A percentile compares a stretch with the other conserved stretches of the same genome.
phyloP scores from a whole-genome alignment of 139 green algal genomes.

The Astrephomene gubernaculifera region DNA sequence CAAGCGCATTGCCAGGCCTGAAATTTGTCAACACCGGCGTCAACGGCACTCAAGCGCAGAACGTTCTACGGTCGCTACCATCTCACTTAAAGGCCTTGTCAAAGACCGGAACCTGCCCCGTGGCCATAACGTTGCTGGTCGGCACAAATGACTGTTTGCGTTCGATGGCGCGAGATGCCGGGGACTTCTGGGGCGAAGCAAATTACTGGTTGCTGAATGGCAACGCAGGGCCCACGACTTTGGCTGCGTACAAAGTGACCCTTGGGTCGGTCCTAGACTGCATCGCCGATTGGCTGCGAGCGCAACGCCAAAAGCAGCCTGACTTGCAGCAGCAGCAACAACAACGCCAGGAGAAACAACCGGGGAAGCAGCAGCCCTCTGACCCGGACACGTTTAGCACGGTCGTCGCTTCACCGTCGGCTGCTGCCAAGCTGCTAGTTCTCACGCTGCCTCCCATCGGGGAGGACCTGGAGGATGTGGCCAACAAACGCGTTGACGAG shows the following conservation, averaged over 20 bases:
- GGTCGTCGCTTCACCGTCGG: too few relatives aligned
- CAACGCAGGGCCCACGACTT: not conserved
- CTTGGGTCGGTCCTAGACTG: not conserved
- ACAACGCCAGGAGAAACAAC: not conserved
- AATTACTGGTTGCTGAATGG: conserved; percentile 8
- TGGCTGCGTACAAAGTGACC: not conserved
- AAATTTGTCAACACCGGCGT: not conserved
- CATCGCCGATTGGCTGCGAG: not conserved
- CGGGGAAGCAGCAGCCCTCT: too few relatives aligned
- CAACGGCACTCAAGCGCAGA: not conserved
- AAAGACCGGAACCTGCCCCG: too few relatives aligned
- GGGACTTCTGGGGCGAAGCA: not conserved
- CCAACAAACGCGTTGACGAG: not conserved
- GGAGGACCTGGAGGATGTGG: not conserved
- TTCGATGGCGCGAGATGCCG: not conserved
- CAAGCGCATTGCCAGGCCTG: not conserved
- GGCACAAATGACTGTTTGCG: conserved; percentile 22
- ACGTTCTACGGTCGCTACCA: not conserved
- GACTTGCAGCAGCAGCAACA: not conserved
- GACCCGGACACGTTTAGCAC: too few relatives aligned
- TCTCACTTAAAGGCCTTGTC: not conserved
- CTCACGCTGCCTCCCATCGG: conserved; percentile 8
- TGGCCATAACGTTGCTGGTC: not conserved
- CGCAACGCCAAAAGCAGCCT: not conserved
- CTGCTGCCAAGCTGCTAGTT: not conserved